Percentiles rank a stretch among this genome's conserved stretches.
Evolutionary conservation across 768 basidiomycete species (phyloP).

Genomic region (Termitomyces sp.): DNA sequence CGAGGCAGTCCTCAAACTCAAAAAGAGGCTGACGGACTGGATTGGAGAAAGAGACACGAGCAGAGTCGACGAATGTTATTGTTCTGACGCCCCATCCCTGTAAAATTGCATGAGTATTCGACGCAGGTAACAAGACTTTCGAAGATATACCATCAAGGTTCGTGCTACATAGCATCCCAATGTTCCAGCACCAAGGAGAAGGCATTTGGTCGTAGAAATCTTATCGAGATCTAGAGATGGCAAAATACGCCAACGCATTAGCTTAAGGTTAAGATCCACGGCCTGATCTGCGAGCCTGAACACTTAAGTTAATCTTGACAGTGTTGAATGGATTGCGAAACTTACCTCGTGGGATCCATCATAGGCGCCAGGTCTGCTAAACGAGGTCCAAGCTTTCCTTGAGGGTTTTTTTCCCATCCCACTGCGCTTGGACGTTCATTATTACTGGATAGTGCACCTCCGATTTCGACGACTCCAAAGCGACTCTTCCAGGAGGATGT

Average conservation of each 20-base stretch:
- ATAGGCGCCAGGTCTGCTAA: constrained; percentile 90
- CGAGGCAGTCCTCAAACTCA: constrained; percentile 88
- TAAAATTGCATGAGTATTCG: background rate
- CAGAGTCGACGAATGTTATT: constrained; percentile 91
- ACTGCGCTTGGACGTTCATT: constrained; percentile 57
- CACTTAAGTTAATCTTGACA: background rate
- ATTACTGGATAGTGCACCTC: constrained; percentile 14
- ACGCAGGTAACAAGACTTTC: background rate
- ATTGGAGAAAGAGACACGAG: constrained; percentile 92
- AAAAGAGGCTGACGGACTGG: constrained; percentile 97
- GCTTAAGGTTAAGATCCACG: constrained; percentile 94
- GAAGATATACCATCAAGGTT: constrained; percentile 71
- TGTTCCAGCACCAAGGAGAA: constrained; percentile 93
- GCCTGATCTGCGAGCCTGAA: constrained; percentile 89
- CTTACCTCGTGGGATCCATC: constrained; percentile 88
- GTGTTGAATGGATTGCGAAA: background rate
- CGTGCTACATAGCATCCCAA: constrained; percentile 95
- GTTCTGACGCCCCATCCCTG: constrained; percentile 96
- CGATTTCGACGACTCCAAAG: constrained; percentile 47
- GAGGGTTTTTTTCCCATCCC: constrained; percentile 94
- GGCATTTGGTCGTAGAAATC: constrained; percentile 72
- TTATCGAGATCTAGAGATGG: constrained; percentile 87
- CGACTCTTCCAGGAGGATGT: constrained; percentile 57
- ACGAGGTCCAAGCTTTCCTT: constrained; percentile 84
- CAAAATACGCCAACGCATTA: constrained; percentile 97